Conservation (phyloP, 257 asterid species). For the Jasminum sambac region DNA sequence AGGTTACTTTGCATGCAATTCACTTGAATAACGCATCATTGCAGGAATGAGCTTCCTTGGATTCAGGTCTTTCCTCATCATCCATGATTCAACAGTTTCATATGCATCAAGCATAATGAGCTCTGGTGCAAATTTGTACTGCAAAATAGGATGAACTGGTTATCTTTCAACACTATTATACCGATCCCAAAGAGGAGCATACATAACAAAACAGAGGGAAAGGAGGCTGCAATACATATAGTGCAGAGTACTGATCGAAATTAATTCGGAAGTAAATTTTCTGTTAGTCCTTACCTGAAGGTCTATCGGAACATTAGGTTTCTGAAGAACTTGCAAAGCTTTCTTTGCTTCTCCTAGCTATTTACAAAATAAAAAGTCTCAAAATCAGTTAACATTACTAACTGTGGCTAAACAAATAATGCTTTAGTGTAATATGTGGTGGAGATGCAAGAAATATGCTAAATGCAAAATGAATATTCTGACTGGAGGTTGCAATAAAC, state of each 20-base stretch:
- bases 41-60: slow-evolving; percentile 98
- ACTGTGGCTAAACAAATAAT: background rate
- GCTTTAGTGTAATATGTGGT: slow-evolving; percentile 17
- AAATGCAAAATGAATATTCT: slow-evolving; percentile 16
- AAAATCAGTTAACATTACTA: background rate
- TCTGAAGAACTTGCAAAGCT: slow-evolving; percentile 96
- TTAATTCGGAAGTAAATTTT: slow-evolving; percentile 10
- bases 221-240: slow-evolving; percentile 22
- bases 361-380: slow-evolving; percentile 22
- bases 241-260: slow-evolving; percentile 10
- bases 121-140: slow-evolving; percentile 98
- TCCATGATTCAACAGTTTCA: slow-evolving; percentile 99
- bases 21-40: slow-evolving; percentile 98
- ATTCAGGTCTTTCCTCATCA: slow-evolving; percentile 80
- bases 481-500: slow-evolving; percentile 1
- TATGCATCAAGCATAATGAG: slow-evolving; percentile 98
- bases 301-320: slow-evolving; percentile 79
- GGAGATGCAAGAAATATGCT: background rate
- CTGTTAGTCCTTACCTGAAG: slow-evolving; percentile 66
- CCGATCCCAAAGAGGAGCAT: slow-evolving; percentile 19
- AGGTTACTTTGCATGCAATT: slow-evolving; percentile 92
- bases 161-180: slow-evolving; percentile 23
- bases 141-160: slow-evolving; percentile 35
- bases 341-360: slow-evolving; percentile 98
- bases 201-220: slow-evolving; percentile 12